Evolutionary conservation across 768 basidiomycete genomes (phyloP).

Genomic region (Russula vinacea): DNA sequence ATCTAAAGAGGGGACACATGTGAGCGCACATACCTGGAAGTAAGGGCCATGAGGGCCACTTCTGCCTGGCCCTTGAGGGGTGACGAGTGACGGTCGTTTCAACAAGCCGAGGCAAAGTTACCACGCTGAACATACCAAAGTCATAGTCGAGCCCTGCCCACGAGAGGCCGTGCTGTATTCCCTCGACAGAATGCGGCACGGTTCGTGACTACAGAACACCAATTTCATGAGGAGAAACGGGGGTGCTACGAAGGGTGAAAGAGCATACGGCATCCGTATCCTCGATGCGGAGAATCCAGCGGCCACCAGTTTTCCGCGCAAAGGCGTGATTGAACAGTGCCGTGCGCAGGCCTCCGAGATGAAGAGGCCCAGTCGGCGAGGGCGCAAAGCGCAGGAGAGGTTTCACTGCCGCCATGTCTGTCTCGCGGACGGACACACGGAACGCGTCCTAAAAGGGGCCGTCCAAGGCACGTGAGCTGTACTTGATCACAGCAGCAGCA

Average conservation of each 20-base stretch:
- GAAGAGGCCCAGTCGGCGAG: constrained; percentile 91
- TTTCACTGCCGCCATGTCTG: constrained; percentile 2
- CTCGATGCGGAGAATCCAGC: constrained; percentile 90
- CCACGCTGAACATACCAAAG: constrained; percentile 55
- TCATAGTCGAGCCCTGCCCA: constrained; percentile 95
- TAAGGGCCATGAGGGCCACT: constrained; percentile 81
- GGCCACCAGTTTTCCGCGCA: constrained; percentile 76
- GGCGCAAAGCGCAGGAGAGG: constrained; percentile 86
- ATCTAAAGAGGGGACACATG: neutral
- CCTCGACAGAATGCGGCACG: constrained; percentile 82
- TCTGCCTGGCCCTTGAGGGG: constrained; percentile 68
- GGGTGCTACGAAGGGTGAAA: neutral
- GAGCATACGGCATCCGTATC: constrained; percentile 87
- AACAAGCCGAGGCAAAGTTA: neutral
- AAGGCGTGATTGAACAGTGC: constrained; percentile 90
- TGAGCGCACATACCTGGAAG: constrained; percentile 57
- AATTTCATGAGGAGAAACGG: neutral
- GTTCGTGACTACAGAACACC: constrained; percentile 56
- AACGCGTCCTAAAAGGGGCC: neutral
- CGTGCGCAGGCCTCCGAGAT: constrained; percentile 92
- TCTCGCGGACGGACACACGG: too few species aligned
- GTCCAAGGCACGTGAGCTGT: constrained; percentile 8
- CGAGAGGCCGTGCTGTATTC: constrained; percentile 66
- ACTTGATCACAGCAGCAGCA: too few species aligned
- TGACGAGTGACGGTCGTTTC: neutral